Evolutionary conservation across 2,329 filamentous ascomycete species (phyloP).

Genomic region (Colletotrichum sp.): DNA sequence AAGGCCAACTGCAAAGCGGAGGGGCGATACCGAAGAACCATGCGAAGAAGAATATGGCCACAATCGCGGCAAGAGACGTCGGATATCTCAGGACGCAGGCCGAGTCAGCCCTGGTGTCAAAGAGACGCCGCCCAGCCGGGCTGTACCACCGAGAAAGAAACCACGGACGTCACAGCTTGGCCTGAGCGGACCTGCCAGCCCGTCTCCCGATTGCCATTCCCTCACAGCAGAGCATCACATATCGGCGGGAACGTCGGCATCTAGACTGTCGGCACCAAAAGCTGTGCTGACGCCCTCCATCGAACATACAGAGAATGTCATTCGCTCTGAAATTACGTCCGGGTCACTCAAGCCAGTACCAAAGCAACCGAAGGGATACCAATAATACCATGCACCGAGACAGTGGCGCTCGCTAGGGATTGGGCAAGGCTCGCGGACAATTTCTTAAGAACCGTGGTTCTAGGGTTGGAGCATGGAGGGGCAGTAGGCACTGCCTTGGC

Average conservation of each 20-base stretch:
- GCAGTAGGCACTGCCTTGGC: too few relatives aligned
- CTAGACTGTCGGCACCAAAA: neutral
- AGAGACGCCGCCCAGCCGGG: neutral
- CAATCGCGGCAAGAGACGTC: neutral
- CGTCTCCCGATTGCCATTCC: neutral
- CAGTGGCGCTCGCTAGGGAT: too few relatives aligned
- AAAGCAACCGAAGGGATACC: neutral
- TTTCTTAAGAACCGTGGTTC: too few relatives aligned
- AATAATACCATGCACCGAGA: neutral
- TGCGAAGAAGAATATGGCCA: neutral
- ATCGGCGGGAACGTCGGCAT: neutral
- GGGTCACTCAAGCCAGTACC: too few relatives aligned
- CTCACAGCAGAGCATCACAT: neutral
- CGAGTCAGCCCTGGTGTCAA: neutral
- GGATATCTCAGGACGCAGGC: neutral
- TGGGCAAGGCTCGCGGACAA: too few relatives aligned
- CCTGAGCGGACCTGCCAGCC: neutral
- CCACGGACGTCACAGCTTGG: neutral
- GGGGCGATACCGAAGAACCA: neutral
- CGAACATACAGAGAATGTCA: neutral
- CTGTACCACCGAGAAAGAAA: neutral
- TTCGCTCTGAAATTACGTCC: neutral
- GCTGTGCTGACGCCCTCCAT: neutral
- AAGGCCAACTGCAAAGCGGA: neutral
- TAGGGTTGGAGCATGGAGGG: too few relatives aligned